Conservation (phyloP, 1,284 basidiomycete genomes). For the Rhodotorula sp. region DNA sequence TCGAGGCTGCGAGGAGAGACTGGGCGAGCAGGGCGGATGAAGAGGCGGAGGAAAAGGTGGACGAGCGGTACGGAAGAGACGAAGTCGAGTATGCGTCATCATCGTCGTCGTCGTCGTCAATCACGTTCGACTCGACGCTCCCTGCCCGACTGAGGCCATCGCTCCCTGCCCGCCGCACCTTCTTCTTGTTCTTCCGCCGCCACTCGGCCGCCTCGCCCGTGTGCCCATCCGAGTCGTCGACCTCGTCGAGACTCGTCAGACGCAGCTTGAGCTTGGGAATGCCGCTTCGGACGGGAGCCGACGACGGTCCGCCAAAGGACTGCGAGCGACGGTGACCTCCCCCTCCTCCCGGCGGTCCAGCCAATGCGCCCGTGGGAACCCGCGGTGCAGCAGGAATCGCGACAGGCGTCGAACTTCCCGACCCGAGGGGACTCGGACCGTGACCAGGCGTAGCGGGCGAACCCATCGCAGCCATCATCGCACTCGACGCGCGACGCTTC, state of each 20-base stretch:
- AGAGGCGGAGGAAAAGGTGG: conserved; percentile 31
- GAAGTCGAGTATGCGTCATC: neutral
- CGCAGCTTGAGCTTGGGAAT: conserved; percentile 35
- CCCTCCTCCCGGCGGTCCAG: neutral
- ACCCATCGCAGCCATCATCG: conserved; percentile 35
- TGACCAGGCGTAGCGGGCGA: conserved; percentile 1
- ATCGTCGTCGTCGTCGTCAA: conserved; percentile 9
- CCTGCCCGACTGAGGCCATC: conserved; percentile 30
- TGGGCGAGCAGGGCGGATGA: conserved; percentile 39
- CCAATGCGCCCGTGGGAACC: neutral
- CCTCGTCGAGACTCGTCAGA: conserved; percentile 34
- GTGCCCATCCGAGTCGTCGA: conserved; percentile 39
- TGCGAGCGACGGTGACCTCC: conserved; percentile 6
- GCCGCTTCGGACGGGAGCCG: conserved; percentile 24
- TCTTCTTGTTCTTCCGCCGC: conserved; percentile 38
- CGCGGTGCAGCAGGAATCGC: neutral
- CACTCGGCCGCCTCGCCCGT: conserved; percentile 35
- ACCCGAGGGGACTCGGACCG: conserved; percentile 11
- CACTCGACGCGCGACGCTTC: conserved; percentile 39
- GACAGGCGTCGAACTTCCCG: conserved; percentile 3
- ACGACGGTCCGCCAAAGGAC: conserved; percentile 13
- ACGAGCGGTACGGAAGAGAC: neutral
- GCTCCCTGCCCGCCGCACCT: conserved; percentile 32
- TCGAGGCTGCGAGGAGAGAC: conserved; percentile 34
- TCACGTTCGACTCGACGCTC: conserved; percentile 14